Percentiles rank a stretch among this genome's conserved stretches.
Evolutionary conservation across 495 filamentous ascomycete genomes (phyloP).

Genomic region (Penicillium lividum): DNA sequence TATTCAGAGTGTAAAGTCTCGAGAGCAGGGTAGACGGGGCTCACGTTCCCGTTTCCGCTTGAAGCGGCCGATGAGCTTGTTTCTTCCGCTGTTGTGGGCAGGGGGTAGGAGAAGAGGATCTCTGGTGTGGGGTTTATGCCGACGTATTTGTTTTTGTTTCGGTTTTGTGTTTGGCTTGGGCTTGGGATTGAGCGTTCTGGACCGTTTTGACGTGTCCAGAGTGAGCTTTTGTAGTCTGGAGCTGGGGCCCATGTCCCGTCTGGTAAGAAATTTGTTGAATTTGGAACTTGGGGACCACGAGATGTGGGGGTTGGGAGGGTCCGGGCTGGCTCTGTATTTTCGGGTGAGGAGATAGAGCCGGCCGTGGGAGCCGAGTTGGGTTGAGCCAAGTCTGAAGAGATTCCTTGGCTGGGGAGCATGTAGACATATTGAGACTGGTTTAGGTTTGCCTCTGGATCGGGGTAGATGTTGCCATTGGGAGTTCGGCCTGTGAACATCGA

Average conservation of each 20-base stretch:
- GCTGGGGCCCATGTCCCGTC: not conserved
- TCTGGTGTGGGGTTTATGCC: slow-evolving; percentile 25
- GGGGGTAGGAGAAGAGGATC: slow-evolving; percentile 32
- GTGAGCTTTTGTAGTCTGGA: slow-evolving; percentile 15
- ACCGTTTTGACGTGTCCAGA: slow-evolving; percentile 18
- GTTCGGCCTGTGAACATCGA: slow-evolving; percentile 20
- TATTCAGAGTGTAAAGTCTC: slow-evolving; percentile 30
- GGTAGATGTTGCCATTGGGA: slow-evolving; percentile 26
- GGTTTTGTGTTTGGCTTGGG: slow-evolving; percentile 9
- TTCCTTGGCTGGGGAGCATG: slow-evolving; percentile 29
- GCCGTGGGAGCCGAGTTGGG: slow-evolving; percentile 20
- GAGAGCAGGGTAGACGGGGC: slow-evolving; percentile 21
- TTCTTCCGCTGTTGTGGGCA: slow-evolving; percentile 21
- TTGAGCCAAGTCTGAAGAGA: slow-evolving; percentile 22
- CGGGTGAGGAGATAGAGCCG: slow-evolving; percentile 19
- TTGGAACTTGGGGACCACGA: slow-evolving; percentile 22
- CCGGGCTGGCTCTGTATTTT: slow-evolving; percentile 31
- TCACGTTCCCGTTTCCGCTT: slow-evolving; percentile 16
- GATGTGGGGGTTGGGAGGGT: slow-evolving; percentile 40
- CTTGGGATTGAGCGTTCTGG: slow-evolving; percentile 15
- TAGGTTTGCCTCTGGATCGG: slow-evolving; percentile 29
- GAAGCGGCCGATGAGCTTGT: slow-evolving; percentile 5
- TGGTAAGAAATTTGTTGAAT: slow-evolving; percentile 1
- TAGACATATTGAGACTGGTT: slow-evolving; percentile 32
- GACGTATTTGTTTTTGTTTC: slow-evolving; percentile 18